phyloP scores from a whole-genome alignment of 1,139 yeast species.

The Hemisphaericaspora xylofermentans region DNA sequence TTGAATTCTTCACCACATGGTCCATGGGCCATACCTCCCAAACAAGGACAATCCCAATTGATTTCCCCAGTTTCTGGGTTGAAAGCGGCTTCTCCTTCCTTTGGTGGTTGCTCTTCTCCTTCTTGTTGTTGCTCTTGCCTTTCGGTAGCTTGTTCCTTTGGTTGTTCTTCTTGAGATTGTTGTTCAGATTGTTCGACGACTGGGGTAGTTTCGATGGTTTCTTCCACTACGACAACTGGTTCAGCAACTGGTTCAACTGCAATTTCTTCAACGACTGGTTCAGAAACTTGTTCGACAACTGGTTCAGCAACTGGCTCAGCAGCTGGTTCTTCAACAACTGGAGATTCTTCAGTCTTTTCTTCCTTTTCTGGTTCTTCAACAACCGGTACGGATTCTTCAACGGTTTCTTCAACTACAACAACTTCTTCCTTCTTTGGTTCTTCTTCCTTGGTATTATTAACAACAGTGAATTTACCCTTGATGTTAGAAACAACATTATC shows the following conservation, averaged over 20 bases:
- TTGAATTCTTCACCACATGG: constrained; percentile 99
- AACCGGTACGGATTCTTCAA: not conserved
- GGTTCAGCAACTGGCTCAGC: constrained; percentile 5
- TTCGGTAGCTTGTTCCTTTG: constrained; percentile 8
- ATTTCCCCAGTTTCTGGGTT: constrained; percentile 98
- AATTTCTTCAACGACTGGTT: constrained; percentile 1
- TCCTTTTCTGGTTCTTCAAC: not conserved
- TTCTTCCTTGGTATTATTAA: not conserved
- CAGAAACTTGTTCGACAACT: constrained; percentile 1
- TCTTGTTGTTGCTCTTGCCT: constrained; percentile 8
- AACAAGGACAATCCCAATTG: constrained; percentile 99
- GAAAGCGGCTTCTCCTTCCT: constrained; percentile 64
- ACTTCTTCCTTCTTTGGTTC: not conserved
- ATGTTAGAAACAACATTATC: constrained; percentile 2
- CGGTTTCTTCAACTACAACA: not conserved
- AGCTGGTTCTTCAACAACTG: not conserved
- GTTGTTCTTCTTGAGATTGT: not conserved
- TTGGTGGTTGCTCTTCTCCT: constrained; percentile 15
- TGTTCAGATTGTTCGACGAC: constrained; percentile 2
- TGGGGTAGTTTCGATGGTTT: not conserved
- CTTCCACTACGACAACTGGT: not conserved
- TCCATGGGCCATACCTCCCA: constrained; percentile 98
- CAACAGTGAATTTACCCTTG: not conserved
- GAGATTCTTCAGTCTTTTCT: constrained; percentile 1
- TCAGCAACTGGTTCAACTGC: not conserved